Percentiles rank a stretch among this genome's conserved stretches.
phyloP scores from a whole-genome alignment of 2,329 filamentous ascomycete species.

The Fusarium sp. region DNA sequence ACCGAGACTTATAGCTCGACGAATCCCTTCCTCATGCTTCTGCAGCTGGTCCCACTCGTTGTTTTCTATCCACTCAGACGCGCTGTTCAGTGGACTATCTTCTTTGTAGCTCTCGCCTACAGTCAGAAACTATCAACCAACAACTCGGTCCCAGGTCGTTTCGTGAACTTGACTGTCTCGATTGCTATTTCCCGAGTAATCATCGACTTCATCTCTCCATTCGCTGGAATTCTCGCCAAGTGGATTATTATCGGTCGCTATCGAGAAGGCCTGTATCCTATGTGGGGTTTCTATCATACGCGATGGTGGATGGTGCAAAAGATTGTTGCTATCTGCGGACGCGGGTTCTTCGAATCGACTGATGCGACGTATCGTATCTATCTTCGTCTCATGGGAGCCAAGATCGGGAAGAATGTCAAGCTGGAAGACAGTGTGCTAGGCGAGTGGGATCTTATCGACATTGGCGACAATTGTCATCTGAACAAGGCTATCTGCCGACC shows the following conservation, averaged over 20 bases:
- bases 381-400: conserved; percentile 13
- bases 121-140: conserved; percentile 15
- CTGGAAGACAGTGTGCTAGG: neutral
- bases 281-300: conserved; percentile 24
- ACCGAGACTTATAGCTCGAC: conserved; percentile 13
- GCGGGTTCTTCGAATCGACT: neutral
- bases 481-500: neutral
- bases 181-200: conserved; percentile 6
- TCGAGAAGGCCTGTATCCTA: neutral
- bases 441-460: conserved; percentile 2
- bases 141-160: conserved; percentile 1
- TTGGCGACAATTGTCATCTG: neutral
- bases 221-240: conserved; percentile 1
- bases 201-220: neutral
- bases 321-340: conserved; percentile 3
- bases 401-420: neutral
- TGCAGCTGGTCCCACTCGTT: neutral
- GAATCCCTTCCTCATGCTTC: conserved; percentile 6
- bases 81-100: conserved; percentile 15
- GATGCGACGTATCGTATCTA: neutral
- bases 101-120: conserved; percentile 14
- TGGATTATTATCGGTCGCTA: conserved; percentile 21
- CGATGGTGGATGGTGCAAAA: conserved; percentile 27
- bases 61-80: conserved; percentile 10
- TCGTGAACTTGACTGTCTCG: conserved; percentile 6